Evolutionary conservation across 805 yeast species (phyloP), one percentile per base, ranked within the genome.

Genomic region (Naumovozyma castellii): DNA sequence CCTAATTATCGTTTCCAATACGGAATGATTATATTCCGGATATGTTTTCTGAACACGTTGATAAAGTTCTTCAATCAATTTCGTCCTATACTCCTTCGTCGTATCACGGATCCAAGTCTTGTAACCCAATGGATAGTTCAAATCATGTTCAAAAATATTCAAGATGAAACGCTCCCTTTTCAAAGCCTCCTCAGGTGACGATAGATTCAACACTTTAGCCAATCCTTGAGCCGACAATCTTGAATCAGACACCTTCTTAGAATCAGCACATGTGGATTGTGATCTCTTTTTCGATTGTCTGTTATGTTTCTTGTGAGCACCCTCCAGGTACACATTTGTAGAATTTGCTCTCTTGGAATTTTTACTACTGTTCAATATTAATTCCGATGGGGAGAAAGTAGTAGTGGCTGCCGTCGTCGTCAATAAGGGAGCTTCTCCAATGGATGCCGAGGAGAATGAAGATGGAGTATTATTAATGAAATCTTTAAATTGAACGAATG

Each of bases 81-180:
- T 62, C 18, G 67, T 66, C 32, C 95, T 67, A 45, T 73, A 72
- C 3, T 59, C 62, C 38, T 68, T 71, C 1, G 73, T 67, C 0
- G 92, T 82, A 52, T 82, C 95, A 46, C 94, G 69, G 33, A 84
- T 78, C 95, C 95, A 86, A 0, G 94, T 83, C 51, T 75, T 75
- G 45, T 76, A 72, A 4, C 95, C 95, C 20, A 86, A 57, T 20
- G 80, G 77, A 59, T 84, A 85, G 3, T 81, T 78, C 39, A 84
- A 68, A 15, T 72, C 76, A 32, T 70, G 65, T 33, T 68, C 71
- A 44, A 80, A 71, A 31, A 78, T 67, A 34, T 67, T 64, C 27
- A 80, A 51, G 14, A 80, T 68, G 34, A 67, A 67, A 28, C 66
- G 61, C 49, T 80, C 86, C 15, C 81, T 58, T 36, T 65, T 66